A percentile compares a stretch with the other conserved stretches of the same genome.
Evolutionary conservation across 2,329 filamentous ascomycete species (phyloP).

Genomic region (Aspergillus ibericus): DNA sequence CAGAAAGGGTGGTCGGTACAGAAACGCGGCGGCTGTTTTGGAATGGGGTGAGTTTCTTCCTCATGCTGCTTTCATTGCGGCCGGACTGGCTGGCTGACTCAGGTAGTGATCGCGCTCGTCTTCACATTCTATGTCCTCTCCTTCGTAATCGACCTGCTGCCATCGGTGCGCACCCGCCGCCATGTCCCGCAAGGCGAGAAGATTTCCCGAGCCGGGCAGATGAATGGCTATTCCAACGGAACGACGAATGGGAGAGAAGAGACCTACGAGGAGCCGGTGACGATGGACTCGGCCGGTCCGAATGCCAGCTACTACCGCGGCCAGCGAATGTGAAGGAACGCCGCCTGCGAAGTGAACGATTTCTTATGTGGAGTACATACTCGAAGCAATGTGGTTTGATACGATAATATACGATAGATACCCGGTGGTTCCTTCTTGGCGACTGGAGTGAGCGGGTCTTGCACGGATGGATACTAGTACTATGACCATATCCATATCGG

Average conservation of each 20-base stretch:
- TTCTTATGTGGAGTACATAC: background rate
- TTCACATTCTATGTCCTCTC: slow-evolving; percentile 86
- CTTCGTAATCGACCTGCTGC: slow-evolving; percentile 84
- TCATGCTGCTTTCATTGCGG: background rate
- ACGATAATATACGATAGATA: background rate
- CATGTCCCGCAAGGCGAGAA: slow-evolving; percentile 46
- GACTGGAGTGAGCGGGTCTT: background rate
- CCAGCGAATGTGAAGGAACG: slow-evolving; percentile 23
- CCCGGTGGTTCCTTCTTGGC: background rate
- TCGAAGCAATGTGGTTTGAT: slow-evolving; percentile 4
- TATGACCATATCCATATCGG: no score
- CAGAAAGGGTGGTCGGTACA: slow-evolving; percentile 40
- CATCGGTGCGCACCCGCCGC: slow-evolving; percentile 65
- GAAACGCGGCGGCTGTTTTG: slow-evolving; percentile 71
- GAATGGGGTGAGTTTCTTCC: slow-evolving; percentile 59
- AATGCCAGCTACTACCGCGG: slow-evolving; percentile 32
- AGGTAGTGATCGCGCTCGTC: slow-evolving; percentile 67
- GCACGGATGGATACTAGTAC: background rate
- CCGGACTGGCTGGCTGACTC: background rate
- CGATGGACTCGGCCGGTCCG: slow-evolving; percentile 39
- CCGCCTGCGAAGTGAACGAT: background rate
- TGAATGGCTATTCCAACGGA: slow-evolving; percentile 14
- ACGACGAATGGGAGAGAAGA: slow-evolving; percentile 2
- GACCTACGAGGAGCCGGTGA: slow-evolving; percentile 37
- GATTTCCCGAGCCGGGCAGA: slow-evolving; percentile 20